Evolutionary conservation across 495 filamentous ascomycete genomes (phyloP).

Genomic region (Antarctomyces pellizariae): DNA sequence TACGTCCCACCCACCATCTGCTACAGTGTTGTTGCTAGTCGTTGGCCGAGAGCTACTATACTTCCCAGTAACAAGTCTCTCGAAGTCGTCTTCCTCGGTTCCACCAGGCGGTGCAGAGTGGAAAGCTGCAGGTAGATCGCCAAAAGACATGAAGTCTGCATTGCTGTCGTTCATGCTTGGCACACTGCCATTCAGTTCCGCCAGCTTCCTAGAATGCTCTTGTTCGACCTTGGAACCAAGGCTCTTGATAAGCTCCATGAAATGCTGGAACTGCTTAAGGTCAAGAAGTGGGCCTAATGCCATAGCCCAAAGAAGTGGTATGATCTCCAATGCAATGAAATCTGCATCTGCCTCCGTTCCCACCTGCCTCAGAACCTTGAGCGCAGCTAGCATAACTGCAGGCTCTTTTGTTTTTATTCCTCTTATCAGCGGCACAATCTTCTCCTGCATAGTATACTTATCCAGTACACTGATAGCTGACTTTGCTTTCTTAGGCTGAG

Average conservation of each 20-base stretch:
- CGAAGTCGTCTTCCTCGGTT: slow-evolving; percentile 50
- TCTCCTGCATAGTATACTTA: slow-evolving; percentile 94
- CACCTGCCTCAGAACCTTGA: slow-evolving; percentile 62
- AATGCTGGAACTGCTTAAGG: slow-evolving; percentile 64
- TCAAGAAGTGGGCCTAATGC: slow-evolving; percentile 73
- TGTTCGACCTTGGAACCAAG: slow-evolving; percentile 62
- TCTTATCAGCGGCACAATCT: slow-evolving; percentile 72
- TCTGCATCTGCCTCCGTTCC: slow-evolving; percentile 66
- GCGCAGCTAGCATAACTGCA: slow-evolving; percentile 85
- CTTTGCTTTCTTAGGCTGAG: slow-evolving; percentile 22
- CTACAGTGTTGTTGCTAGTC: too few species aligned
- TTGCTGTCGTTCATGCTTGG: slow-evolving; percentile 14
- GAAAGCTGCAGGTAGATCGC: slow-evolving; percentile 19
- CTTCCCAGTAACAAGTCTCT: slow-evolving; percentile 60
- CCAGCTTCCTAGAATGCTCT: slow-evolving; percentile 69
- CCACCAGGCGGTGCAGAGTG: slow-evolving; percentile 23
- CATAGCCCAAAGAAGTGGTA: slow-evolving; percentile 82
- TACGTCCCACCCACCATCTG: slow-evolving; percentile 22
- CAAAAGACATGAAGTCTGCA: slow-evolving; percentile 38
- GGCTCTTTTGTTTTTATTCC: slow-evolving; percentile 95
- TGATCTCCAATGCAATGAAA: slow-evolving; percentile 77
- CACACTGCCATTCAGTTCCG: slow-evolving; percentile 40
- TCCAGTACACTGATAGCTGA: slow-evolving; percentile 57
- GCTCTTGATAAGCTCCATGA: slow-evolving; percentile 66
- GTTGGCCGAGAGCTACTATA: slow-evolving; percentile 9